These are phyloP conservation scores for Chalciporus chontae DNA, from an alignment of 768 basidiomycete genomes.

Conservation along the genomic window DNA sequence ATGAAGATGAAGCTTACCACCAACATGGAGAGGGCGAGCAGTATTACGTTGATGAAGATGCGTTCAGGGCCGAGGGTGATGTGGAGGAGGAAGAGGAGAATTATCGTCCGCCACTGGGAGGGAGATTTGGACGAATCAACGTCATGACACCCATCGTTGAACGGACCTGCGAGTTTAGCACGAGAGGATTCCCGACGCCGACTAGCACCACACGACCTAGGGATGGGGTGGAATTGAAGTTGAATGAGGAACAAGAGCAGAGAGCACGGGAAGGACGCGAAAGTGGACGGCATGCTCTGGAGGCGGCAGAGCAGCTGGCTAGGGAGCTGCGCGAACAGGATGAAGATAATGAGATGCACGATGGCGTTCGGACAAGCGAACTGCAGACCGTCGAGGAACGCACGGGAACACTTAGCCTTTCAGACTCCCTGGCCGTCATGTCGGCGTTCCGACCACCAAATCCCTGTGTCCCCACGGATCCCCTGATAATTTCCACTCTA, in stretches of 20 bases:
- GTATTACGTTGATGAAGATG: slow-evolving; percentile 22
- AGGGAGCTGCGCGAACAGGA: slow-evolving; percentile 38
- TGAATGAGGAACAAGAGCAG: slow-evolving; percentile 16
- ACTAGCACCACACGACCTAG: slow-evolving; percentile 49
- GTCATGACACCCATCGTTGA: slow-evolving; percentile 99
- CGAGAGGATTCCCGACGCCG: slow-evolving; percentile 39
- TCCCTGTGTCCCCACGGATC: slow-evolving; percentile 85
- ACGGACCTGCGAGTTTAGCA: slow-evolving; percentile 84
- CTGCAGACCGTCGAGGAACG: slow-evolving; percentile 48
- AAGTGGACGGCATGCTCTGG: slow-evolving; percentile 41
- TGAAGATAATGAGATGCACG: slow-evolving; percentile 14
- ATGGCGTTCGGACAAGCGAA: slow-evolving; percentile 4
- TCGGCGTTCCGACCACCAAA: slow-evolving; percentile 74
- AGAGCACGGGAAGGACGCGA: slow-evolving; percentile 29
- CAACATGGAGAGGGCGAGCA: slow-evolving; percentile 8
- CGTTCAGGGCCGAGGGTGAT: slow-evolving; percentile 27
- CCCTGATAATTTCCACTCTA: slow-evolving; percentile 56
- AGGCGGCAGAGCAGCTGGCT: slow-evolving; percentile 57
- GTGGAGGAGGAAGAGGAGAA: slow-evolving; percentile 31
- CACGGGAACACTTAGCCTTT: slow-evolving; percentile 61
- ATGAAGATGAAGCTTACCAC: slow-evolving; percentile 28
- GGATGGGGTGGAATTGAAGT: slow-evolving; percentile 18
- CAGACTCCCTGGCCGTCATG: slow-evolving; percentile 57
- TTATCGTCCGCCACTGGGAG: slow-evolving; percentile 52
- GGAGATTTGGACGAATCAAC: slow-evolving; percentile 78